Conservation (phyloP, 257 asterid species). For the Lycium barbarum region DNA sequence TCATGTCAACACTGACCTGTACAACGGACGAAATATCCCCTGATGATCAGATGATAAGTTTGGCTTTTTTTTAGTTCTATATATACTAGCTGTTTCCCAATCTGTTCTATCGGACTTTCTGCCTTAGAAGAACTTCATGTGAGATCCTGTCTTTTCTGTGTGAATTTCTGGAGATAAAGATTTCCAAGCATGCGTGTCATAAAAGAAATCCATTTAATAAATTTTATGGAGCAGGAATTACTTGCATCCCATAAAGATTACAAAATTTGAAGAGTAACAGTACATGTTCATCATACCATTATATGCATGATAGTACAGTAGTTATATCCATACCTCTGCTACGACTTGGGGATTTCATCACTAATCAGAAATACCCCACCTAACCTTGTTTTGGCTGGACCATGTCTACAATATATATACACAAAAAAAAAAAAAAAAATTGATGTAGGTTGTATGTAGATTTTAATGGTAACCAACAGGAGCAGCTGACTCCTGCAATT, state of each 20-base stretch:
- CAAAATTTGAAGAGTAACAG: constrained; percentile 1
- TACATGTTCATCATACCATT: background rate
- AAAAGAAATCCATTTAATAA: background rate
- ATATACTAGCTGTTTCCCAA: background rate
- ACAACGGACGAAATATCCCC: background rate
- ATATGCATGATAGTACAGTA: background rate
- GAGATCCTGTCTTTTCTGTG: background rate
- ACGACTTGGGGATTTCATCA: background rate
- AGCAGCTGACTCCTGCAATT: constrained; percentile 78
- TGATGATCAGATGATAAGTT: background rate
- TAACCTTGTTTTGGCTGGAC: background rate
- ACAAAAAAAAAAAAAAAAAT: too few species aligned
- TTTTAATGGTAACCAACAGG: constrained; percentile 75
- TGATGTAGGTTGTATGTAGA: too few species aligned
- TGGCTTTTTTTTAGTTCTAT: background rate
- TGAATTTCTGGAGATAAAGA: constrained; percentile 4
- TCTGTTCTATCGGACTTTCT: background rate
- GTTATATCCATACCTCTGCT: background rate
- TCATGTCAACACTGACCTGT: background rate
- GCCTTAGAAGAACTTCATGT: background rate
- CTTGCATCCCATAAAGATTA: background rate
- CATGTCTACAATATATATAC: background rate
- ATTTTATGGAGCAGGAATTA: background rate
- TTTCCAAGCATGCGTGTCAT: background rate
- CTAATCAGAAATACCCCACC: constrained; percentile 18